Conservation (phyloP, 306 rosid genomes). For the Acacia crassicarpa region DNA sequence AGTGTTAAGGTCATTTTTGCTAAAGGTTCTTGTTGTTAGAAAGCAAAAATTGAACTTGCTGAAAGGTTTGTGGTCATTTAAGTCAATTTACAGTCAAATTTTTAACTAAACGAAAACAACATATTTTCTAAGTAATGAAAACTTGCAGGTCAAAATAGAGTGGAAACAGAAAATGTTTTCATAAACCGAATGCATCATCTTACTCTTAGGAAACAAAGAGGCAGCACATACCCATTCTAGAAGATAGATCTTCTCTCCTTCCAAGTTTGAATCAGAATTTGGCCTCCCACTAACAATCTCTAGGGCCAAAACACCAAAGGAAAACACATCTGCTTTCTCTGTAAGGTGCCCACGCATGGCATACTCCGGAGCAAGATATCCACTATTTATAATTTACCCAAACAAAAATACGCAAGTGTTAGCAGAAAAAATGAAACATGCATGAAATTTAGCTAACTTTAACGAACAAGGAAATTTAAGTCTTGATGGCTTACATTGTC, state of each 20-base stretch:
- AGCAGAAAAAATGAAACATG: neutral
- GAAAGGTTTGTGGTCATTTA: too few species aligned
- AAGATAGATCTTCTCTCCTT: slow-evolving; percentile 62
- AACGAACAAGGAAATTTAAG: neutral
- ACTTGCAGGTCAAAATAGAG: too few species aligned
- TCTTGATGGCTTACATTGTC: slow-evolving; percentile 56
- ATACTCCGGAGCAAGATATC: slow-evolving; percentile 90
- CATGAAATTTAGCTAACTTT: neutral
- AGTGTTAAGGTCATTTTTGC: too few species aligned
- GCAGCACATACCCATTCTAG: slow-evolving; percentile 65
- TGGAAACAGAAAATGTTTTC: too few species aligned
- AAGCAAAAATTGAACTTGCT: too few species aligned
- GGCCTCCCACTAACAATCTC: slow-evolving; percentile 77
- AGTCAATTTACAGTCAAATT: too few species aligned
- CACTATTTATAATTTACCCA: slow-evolving; percentile 43
- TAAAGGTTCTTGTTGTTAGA: too few species aligned
- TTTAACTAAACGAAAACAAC: too few species aligned
- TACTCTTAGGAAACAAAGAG: neutral
- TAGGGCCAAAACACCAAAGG: slow-evolving; percentile 79
- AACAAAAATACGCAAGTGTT: neutral
- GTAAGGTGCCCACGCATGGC: slow-evolving; percentile 92
- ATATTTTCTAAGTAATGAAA: too few species aligned
- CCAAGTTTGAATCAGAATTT: slow-evolving; percentile 62
- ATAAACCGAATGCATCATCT: too few species aligned
- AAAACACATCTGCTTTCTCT: slow-evolving; percentile 83